Conservation (phyloP, 495 filamentous ascomycete species). For the Halenospora varia region DNA sequence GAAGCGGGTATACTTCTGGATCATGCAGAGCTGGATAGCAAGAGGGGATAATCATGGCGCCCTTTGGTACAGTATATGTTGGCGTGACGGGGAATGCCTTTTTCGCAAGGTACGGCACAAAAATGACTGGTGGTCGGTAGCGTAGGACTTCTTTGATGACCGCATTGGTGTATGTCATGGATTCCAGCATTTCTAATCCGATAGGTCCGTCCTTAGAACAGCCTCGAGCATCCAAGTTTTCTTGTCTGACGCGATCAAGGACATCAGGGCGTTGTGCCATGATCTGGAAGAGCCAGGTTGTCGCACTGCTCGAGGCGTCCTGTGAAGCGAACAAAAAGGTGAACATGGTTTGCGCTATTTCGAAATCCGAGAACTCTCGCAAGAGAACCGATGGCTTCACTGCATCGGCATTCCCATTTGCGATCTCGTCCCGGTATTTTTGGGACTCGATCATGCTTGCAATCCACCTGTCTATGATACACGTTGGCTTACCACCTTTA, state of each 20-base stretch:
- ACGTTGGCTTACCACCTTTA: conserved; percentile 79
- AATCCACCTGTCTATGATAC: conserved; percentile 95
- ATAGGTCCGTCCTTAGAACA: conserved; percentile 72
- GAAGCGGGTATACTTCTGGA: not conserved
- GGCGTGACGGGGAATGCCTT: conserved; percentile 90
- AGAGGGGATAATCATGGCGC: conserved; percentile 20
- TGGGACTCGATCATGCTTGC: conserved; percentile 78
- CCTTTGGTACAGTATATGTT: conserved; percentile 87
- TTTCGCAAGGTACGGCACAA: conserved; percentile 96
- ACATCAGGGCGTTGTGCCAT: conserved; percentile 92
- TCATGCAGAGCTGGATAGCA: conserved; percentile 1
- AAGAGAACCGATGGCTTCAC: conserved; percentile 81
- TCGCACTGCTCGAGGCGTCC: conserved; percentile 90
- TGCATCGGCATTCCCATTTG: conserved; percentile 55
- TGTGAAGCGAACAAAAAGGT: conserved; percentile 98
- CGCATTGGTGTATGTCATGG: conserved; percentile 85
- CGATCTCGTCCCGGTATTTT: conserved; percentile 67
- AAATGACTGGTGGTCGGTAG: conserved; percentile 94
- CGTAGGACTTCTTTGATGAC: conserved; percentile 91
- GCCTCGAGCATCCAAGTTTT: conserved; percentile 75
- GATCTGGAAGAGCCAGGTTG: conserved; percentile 92
- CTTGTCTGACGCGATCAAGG: conserved; percentile 84
- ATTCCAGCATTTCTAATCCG: conserved; percentile 79
- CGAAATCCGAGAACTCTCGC: conserved; percentile 83
- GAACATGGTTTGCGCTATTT: conserved; percentile 93